phyloP scores from a whole-genome alignment of 352 stramenopile genomes.

The Elongisporangium undulatum region DNA sequence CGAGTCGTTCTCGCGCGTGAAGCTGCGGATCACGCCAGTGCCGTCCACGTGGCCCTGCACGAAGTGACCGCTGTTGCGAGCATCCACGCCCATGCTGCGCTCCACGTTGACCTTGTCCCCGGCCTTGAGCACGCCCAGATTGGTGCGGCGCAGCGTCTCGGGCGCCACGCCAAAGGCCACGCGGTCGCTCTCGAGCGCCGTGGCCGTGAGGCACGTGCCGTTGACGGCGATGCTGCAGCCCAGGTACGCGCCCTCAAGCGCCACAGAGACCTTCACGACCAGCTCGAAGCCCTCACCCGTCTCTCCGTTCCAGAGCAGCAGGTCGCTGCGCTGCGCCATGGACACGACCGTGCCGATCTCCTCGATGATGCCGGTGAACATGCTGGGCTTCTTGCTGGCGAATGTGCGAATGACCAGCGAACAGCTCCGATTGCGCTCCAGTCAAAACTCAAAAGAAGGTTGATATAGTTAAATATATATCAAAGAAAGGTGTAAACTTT shows the following conservation, averaged over 20 bases:
- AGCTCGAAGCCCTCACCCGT: conserved; percentile 89
- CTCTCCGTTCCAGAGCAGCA: conserved; percentile 95
- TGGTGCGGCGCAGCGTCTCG: conserved; percentile 94
- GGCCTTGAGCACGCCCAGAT: conserved; percentile 63
- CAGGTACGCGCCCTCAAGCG: conserved; percentile 84
- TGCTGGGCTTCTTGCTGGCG: conserved; percentile 14
- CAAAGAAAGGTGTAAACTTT: not conserved
- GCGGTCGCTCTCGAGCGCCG: conserved; percentile 75
- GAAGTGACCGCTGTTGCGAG: conserved; percentile 97
- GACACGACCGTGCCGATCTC: conserved; percentile 95
- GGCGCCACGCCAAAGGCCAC: conserved; percentile 95
- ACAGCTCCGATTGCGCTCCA: not conserved
- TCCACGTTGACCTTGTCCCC: conserved; percentile 95
- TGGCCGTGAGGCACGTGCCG: conserved; percentile 97
- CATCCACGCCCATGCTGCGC: conserved; percentile 82
- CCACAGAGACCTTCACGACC: conserved; percentile 67
- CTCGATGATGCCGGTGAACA: conserved; percentile 99
- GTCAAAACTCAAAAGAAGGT: not conserved
- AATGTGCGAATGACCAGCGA: not conserved
- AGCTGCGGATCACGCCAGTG: conserved; percentile 88
- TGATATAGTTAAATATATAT: not conserved
- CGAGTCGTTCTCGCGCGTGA: conserved; percentile 92
- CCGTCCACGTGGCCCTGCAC: conserved; percentile 98
- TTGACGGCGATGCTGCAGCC: conserved; percentile 97
- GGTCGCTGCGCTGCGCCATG: conserved; percentile 88